Evolutionary conservation across 768 basidiomycete species (phyloP), one percentile per base, ranked within the genome.

Genomic region (Ramaria rubella): DNA sequence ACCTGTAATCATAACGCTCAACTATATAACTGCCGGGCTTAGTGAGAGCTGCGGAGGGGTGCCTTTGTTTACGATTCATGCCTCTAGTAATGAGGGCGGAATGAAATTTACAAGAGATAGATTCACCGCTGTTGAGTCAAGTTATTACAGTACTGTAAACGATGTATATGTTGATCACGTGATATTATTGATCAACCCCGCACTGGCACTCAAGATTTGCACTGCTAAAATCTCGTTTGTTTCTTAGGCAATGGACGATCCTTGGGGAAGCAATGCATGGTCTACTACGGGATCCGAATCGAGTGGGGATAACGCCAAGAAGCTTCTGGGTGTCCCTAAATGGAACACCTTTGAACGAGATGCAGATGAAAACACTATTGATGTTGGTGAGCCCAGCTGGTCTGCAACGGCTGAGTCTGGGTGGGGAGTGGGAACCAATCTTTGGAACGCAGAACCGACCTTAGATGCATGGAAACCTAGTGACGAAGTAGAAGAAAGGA

Each of bases 221-320:
- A 11, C 6, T 31, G 21, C 17, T 15, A 9, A n/a, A 19, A 14
- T 11, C 14, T 27, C 17, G 27, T 34, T 17, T 31, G 49, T n/a
- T 14, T 29, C 27, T 21, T 5, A 21, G 38, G 34, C 34, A 42
- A 42, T 40, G 52, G 52, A 54, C 5, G 55, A 56, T 33, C 44
- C 45, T 11, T 56, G 55, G 55, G 46, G 44, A 11, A 54, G 21
- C 29, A 48, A 56, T 49, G 55, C 55, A 19, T 56, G 55, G 55
- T 56, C 55, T 29, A 29, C 55, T 30, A 12, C 30, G 15, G 33
- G 14, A 9, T 51, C 49, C 11, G 45, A 33, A 15, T 29, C 31
- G 8, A 30, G 27, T 23, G 21, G 26, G 31, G 45, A 29, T 17
- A 21, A 21, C 23, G 7, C 43, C 2, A n/a, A 33, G 19, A 17